Base-by-base conservation (phyloP, 1,139 yeast genomes). In the Scheffersomyces parashehatae region DNA sequence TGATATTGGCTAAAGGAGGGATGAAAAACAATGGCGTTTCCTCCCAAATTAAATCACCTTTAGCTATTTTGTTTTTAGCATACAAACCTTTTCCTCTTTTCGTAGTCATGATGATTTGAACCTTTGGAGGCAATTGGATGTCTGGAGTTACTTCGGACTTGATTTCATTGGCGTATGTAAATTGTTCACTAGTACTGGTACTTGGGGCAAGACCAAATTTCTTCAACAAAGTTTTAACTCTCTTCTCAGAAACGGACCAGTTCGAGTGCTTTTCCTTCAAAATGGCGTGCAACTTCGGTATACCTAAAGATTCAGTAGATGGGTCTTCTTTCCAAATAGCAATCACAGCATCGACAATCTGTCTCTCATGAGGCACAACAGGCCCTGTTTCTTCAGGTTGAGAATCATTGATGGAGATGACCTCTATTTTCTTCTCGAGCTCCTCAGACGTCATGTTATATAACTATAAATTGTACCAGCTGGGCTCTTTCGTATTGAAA, bases 321-420 rank as follows among this genome's bases (percentile, higher is more conserved):
- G 89, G 83, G 53, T 85, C 89, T 46, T 75, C 75, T 52, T 79
- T 82, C 93, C 95, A 87, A 15, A 85, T 63, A 7, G 73, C 69
- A 40, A 84, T 77, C 24, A 85, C 82, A 34, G 75, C 79, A 41
- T 79, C 82, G 12, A 85, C 83, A 15, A 86, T 70, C 59, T 83
- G 82, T 40, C 86, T 71, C 46, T 82, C 85, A 49, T 77, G 79
- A 2, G 95, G 95, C 11, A 70, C 71, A 1, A 68, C 45, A 1
- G 71, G 73, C 15, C 63, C 71, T 1, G 46, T 43, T 20, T 55
- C 57, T 2, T 60, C 62, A 7, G 30, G 29, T 16, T 48, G 43
- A 12, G 57, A 50, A 45, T 69, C 74, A 41, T 69, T 69, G 29
- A 69, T 68, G 9, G 65, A 57, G 35, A 69, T 58, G 9, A 67